Evolutionary conservation across 1,139 yeast species (phyloP).

Genomic region (Geotrichum aggregatum): DNA sequence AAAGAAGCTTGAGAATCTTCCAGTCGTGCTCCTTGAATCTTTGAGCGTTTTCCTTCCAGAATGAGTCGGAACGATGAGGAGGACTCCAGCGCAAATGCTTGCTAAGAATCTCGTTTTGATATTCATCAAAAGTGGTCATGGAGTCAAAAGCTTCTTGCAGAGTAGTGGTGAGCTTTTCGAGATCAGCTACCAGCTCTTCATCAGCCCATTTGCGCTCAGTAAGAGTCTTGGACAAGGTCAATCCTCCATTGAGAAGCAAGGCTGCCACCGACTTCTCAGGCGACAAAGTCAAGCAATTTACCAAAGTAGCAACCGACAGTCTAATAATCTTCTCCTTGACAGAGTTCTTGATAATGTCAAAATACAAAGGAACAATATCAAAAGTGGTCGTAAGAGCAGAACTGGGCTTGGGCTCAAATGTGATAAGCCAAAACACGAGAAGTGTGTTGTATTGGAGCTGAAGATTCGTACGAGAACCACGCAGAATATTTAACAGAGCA

Average conservation of each 20-base stretch:
- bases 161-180: slow-evolving; percentile 52
- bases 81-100: slow-evolving; percentile 86
- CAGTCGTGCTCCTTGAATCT: slow-evolving; percentile 75
- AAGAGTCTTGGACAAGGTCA: slow-evolving; percentile 62
- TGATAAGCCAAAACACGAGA: slow-evolving; percentile 76
- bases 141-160: slow-evolving; percentile 70
- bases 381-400: slow-evolving; percentile 47
- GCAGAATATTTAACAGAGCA: slow-evolving; percentile 48
- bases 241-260: slow-evolving; percentile 71
- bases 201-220: slow-evolving; percentile 91
- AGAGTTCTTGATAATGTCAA: slow-evolving; percentile 69
- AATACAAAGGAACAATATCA: slow-evolving; percentile 49
- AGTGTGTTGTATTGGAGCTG: slow-evolving; percentile 82
- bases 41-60: slow-evolving; percentile 80
- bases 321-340: slow-evolving; percentile 90
- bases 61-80: slow-evolving; percentile 79
- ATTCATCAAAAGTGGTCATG: slow-evolving; percentile 90
- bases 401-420: slow-evolving; percentile 62
- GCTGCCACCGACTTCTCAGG: slow-evolving; percentile 54
- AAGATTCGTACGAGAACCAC: slow-evolving; percentile 52
- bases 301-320: slow-evolving; percentile 67
- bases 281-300: slow-evolving; percentile 41
- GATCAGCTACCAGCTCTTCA: slow-evolving; percentile 78
- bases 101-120: slow-evolving; percentile 76
- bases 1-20: slow-evolving; percentile 59